These are phyloP conservation scores for Leptographium radiaticola DNA, from an alignment of 2,329 filamentous ascomycete genomes.

Conservation along the genomic window DNA sequence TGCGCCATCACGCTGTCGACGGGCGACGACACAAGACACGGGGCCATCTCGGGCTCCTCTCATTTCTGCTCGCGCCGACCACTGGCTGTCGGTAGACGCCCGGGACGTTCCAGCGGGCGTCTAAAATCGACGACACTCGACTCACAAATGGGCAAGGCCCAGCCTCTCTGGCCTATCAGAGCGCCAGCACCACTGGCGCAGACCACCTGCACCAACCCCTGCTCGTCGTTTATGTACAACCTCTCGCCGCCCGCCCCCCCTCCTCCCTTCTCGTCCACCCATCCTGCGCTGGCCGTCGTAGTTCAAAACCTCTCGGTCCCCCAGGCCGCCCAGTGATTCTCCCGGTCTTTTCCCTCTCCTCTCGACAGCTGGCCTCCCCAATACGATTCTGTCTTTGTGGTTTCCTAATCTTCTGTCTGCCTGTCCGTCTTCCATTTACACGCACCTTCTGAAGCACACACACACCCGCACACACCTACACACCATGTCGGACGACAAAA, in stretches of 20 bases:
- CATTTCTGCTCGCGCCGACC: constrained; percentile 10
- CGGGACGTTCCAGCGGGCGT: constrained; percentile 25
- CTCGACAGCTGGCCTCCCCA: constrained; percentile 43
- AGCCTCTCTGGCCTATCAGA: constrained; percentile 27
- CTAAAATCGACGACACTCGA: constrained; percentile 28
- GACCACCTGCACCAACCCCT: constrained; percentile 21
- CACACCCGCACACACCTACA: not conserved
- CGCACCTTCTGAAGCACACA: not conserved
- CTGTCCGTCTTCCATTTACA: constrained; percentile 23
- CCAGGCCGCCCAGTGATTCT: constrained; percentile 19
- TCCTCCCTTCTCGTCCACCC: constrained; percentile 11
- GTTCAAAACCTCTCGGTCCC: constrained; percentile 40
- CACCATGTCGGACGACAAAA: constrained; percentile 32
- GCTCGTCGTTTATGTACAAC: constrained; percentile 21
- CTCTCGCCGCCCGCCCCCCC: constrained; percentile 17
- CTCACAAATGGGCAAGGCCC: constrained; percentile 23
- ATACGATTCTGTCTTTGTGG: constrained; percentile 19
- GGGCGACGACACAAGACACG: not conserved
- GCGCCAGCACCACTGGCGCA: constrained; percentile 13
- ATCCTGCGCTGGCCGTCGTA: constrained; percentile 17
- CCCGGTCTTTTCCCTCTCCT: constrained; percentile 20
- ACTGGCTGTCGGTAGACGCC: constrained; percentile 8
- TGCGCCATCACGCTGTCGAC: not conserved
- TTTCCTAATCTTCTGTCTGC: constrained; percentile 19
- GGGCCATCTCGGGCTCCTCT: not conserved